Conservation (phyloP, 83 land plant genomes). For the Larix sibirica region DNA sequence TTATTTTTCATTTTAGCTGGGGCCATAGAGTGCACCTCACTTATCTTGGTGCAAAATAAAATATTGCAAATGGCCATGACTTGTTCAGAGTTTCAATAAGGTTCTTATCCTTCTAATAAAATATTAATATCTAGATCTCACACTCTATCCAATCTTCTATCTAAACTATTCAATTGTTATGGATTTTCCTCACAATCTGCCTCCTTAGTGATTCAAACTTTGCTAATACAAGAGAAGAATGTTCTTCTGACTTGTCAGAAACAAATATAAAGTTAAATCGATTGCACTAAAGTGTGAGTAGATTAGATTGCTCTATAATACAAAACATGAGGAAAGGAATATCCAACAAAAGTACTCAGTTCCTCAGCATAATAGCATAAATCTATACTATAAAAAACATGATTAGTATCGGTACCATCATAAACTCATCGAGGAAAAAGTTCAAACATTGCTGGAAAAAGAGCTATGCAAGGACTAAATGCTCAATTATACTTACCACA, state of each 20-base stretch:
- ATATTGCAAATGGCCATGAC: background rate
- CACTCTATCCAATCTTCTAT: background rate
- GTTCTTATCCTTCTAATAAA: background rate
- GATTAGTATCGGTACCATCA: background rate
- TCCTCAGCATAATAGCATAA: background rate
- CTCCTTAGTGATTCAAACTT: background rate
- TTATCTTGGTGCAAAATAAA: background rate
- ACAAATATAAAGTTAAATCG: background rate
- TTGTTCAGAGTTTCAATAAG: background rate
- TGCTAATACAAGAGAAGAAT: background rate
- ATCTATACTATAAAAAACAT: background rate
- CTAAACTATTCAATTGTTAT: background rate
- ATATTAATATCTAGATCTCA: background rate
- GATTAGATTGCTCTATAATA: background rate
- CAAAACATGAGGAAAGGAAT: background rate
- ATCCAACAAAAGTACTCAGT: background rate
- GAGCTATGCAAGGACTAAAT: background rate
- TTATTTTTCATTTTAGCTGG: too few species aligned
- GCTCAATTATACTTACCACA: slow-evolving; percentile 21
- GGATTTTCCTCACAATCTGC: background rate
- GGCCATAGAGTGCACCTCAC: too few species aligned
- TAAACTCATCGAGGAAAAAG: background rate
- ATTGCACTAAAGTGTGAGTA: background rate
- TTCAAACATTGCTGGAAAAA: background rate
- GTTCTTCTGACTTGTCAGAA: background rate